Base-by-base conservation (phyloP, 1,139 yeast species). In the Arxiozyma telluris region DNA sequence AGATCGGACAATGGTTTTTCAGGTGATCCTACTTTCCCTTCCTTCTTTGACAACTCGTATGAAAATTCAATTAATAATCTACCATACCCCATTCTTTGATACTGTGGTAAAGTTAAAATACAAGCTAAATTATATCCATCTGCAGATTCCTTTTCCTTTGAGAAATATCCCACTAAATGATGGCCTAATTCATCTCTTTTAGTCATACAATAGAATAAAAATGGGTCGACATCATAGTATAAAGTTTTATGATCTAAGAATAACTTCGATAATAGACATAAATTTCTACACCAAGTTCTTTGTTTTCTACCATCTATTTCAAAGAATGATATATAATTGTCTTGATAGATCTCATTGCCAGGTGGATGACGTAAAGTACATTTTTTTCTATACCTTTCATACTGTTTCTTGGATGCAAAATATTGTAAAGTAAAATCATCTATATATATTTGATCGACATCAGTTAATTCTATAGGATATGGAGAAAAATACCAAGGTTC, bases 401-500 rank as follows among this genome's bases (percentile, higher is more conserved):
- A 93, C 71, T 91, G 98, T 66, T 87, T 89, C 58, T 78, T 76
- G 0, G 96, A 87, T 1, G 96, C 96, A 71, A 88, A 93, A 70
- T 88, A 94, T 54, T 87, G 83, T 57, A 94, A 71, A 1, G 97
- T 84, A 67, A 87, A 93, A 70, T 91, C 98, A 71, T 96, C 94
- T 48, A 94, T 85, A 68, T 86, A 94, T 23, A 93, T 80, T 55
- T 79, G 83, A 65, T 91, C 98, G 59, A 85, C 94, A 62, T 91
- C 98, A 0, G 97, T 90, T 55, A 90, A 77, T 67, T 93, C 98
- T 18, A 89, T 78, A 0, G 99, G 99, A 68, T 94, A 93, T 0
- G 99, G 98, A 1, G 96, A 87, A 66, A 94, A 93, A 71, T 93
- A 94, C 99, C 99, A 93, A 1, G 99, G 98, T 67, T 93, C 99